Evolutionary conservation across 2,329 filamentous ascomycete genomes (phyloP).

Genomic region (Penicillium sp.): DNA sequence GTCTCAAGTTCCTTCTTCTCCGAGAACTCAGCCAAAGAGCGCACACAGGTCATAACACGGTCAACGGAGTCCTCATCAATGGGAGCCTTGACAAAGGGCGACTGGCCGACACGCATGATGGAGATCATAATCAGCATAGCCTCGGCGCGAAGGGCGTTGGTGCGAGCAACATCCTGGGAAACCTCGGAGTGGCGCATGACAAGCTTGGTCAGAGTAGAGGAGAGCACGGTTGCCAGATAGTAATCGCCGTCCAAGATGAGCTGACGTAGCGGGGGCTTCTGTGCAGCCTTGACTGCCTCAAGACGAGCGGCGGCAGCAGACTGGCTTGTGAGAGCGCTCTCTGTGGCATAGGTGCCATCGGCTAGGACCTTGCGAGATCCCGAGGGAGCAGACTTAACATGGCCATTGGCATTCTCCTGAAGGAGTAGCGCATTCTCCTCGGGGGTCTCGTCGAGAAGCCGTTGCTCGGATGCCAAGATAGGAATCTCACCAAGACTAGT

Average conservation of each 20-base stretch:
- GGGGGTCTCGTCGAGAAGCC: conserved; percentile 77
- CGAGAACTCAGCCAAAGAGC: conserved; percentile 84
- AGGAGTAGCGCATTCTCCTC: conserved; percentile 63
- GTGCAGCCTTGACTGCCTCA: conserved; percentile 93
- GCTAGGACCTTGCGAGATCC: conserved; percentile 89
- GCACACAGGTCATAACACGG: conserved; percentile 95
- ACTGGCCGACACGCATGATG: conserved; percentile 94
- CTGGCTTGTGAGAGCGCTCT: conserved; percentile 91
- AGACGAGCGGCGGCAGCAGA: conserved; percentile 85
- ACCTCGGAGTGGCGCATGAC: conserved; percentile 97
- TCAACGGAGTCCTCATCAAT: conserved; percentile 99
- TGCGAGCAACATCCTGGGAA: conserved; percentile 78
- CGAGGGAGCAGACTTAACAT: conserved; percentile 73
- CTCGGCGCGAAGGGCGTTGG: conserved; percentile 90
- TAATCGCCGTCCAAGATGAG: conserved; percentile 97
- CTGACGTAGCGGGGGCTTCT: conserved; percentile 91
- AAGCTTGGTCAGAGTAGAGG: conserved; percentile 91
- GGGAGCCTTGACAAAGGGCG: conserved; percentile 95
- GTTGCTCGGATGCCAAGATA: conserved; percentile 91
- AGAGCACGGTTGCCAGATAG: conserved; percentile 92
- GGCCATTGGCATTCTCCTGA: conserved; percentile 73
- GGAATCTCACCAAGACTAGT: conserved; percentile 94
- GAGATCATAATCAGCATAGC: conserved; percentile 99
- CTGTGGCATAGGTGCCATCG: conserved; percentile 95
- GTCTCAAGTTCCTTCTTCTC: conserved; percentile 86